A percentile compares a stretch with the other conserved stretches of the same genome.
Conservation (phyloP, 371 early-diverging fungal species). For the Polyrhizophydium stewartii region DNA sequence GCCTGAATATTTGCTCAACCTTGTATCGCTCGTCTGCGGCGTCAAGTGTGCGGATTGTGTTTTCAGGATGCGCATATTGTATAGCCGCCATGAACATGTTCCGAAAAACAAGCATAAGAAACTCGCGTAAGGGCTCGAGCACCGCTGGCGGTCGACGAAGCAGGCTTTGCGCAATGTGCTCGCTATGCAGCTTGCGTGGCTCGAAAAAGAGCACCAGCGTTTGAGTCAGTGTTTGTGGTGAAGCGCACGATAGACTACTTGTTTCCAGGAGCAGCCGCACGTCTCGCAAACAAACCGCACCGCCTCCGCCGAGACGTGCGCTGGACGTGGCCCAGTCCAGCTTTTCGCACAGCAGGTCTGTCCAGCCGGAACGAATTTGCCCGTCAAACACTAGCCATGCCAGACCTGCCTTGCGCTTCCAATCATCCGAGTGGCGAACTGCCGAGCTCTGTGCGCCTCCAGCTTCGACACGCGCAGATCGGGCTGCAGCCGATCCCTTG, state of each 20-base stretch:
- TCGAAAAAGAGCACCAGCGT: neutral
- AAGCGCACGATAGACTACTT: slow-evolving; percentile 4
- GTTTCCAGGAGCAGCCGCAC: slow-evolving; percentile 18
- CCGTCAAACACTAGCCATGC: slow-evolving; percentile 18
- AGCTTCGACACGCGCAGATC: no score
- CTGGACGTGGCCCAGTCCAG: neutral
- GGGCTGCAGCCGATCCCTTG: no score
- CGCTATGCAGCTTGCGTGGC: neutral
- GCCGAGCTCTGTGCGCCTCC: no score
- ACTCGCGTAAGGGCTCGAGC: neutral
- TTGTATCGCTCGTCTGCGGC: neutral
- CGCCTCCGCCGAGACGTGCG: neutral
- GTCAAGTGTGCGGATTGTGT: neutral
- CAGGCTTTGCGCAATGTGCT: neutral
- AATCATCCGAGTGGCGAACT: slow-evolving; percentile 1
- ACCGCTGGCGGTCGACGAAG: neutral
- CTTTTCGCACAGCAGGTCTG: slow-evolving; percentile 13
- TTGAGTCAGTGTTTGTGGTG: slow-evolving; percentile 10
- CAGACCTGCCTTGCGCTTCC: neutral
- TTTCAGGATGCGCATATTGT: neutral
- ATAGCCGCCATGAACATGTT: neutral
- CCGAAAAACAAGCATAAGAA: neutral
- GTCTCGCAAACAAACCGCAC: neutral
- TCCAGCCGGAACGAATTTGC: slow-evolving; percentile 8
- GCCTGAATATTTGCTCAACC: neutral